Evolutionary conservation across 106 monocot genomes (phyloP).

Genomic region (Triglochin maritima): DNA sequence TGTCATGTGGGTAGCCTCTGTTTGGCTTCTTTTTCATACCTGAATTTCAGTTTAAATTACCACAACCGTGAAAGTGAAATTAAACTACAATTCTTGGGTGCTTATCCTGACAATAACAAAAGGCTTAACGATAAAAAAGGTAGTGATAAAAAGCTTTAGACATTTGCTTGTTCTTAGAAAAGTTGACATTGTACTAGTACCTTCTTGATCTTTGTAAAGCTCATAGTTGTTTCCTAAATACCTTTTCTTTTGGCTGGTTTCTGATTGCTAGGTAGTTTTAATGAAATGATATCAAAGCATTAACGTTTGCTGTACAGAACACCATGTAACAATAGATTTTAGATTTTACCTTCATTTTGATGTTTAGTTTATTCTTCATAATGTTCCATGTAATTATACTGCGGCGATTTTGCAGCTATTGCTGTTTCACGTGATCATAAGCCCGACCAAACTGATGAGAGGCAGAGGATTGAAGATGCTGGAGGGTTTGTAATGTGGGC

Average conservation of each 20-base stretch:
- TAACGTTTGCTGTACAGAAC: too few relatives aligned
- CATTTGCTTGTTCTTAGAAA: too few relatives aligned
- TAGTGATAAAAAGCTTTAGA: too few relatives aligned
- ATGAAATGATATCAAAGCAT: too few relatives aligned
- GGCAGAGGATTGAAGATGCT: conserved; percentile 30
- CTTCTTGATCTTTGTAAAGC: too few relatives aligned
- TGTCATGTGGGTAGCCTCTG: neutral
- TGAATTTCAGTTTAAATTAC: neutral
- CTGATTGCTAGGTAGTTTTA: too few relatives aligned
- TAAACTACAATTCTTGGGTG: neutral
- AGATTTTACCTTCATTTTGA: neutral
- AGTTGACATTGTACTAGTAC: too few relatives aligned
- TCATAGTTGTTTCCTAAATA: too few relatives aligned
- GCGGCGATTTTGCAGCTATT: neutral
- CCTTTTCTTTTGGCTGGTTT: too few relatives aligned
- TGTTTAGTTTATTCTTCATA: neutral
- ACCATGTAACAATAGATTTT: neutral
- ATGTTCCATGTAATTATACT: neutral
- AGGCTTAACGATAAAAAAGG: neutral
- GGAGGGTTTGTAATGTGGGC: conserved; percentile 16
- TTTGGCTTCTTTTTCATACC: too few relatives aligned
- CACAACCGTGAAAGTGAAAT: neutral
- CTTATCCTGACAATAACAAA: neutral
- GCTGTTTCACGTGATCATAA: conserved; percentile 8
- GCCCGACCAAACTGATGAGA: conserved; percentile 13